Base-by-base conservation (phyloP, 805 yeast genomes). In the Monosporozyma aerobia region DNA sequence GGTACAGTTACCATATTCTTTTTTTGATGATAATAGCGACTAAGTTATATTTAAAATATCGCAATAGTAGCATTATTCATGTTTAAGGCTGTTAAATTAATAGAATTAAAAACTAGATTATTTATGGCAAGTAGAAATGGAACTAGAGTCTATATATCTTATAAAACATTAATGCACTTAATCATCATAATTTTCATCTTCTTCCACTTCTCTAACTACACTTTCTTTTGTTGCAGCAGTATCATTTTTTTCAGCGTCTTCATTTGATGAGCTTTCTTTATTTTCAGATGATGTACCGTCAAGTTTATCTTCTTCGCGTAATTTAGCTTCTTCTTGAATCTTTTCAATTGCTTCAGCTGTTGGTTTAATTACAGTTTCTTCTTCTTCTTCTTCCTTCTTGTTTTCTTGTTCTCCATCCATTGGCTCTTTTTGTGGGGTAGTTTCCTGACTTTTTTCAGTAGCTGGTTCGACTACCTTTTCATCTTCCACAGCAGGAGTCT, bases 161-260 rank as follows among this genome's bases (percentile, higher is more conserved):
- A 39, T 39, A 39, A 39, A 22, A 39, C 3, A 8, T 5, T 8
- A 25, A 19, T 19, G 16, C 25, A 32, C 19, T 14, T 49, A 77
- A 48, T 70, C 74, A 56, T 76, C 80, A 58, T 74, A 74, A 55
- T 74, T 69, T 49, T 72, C 74, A 53, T 74, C 78, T 54, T 73
- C 77, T 50, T 72, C 77, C 23, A 74, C 69, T 52, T 70, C 64
- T 51, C 78, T 64, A 40, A 67, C 69, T 14, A 63, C 68, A 44
- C 58, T 59, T 45, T 65, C 48, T 56, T 59, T 19, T 52, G 47
- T 23, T 35, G 49, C 32, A 22, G 45, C 10, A 37, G 49, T 41
- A 22, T 44, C 48, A 8, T 23, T 37, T n/a, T 52, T 54, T 40
- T 53, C 54, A 16, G 53, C 55, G 2, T 54, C 47, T 8, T 57